Conservation (phyloP, 176 grass and related monocot genomes). For the barley (Hordeum vulgare) region MorexV3_pseudomolecules_assembly NC_058520.1:5980282-5980781, state of each 20-base stretch:
- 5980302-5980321: conserved; percentile 92
- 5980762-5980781: neutral
- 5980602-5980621: conserved; percentile 11
- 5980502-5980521: conserved; percentile 33
- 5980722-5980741: neutral
- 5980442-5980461: conserved; percentile 83
- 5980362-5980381: neutral
- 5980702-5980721: neutral
- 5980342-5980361: neutral
- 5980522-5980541: conserved; percentile 63
- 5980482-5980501: conserved; percentile 38
- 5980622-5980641: conserved; percentile 18
- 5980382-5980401: neutral
- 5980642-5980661: conserved; percentile 60
- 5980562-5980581: conserved; percentile 37
- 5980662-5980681: conserved; percentile 64
- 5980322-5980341: conserved; percentile 96
- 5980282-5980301: conserved; percentile 75
- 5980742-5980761: neutral
- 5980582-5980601: conserved; percentile 7
- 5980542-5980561: conserved; percentile 64
- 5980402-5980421: conserved; percentile 1
- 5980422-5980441: conserved; percentile 36
- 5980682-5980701: conserved; percentile 32
- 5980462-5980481: conserved; percentile 44